Conservation (phyloP, 768 basidiomycete species). For the Basidioascus undulatus region DNA sequence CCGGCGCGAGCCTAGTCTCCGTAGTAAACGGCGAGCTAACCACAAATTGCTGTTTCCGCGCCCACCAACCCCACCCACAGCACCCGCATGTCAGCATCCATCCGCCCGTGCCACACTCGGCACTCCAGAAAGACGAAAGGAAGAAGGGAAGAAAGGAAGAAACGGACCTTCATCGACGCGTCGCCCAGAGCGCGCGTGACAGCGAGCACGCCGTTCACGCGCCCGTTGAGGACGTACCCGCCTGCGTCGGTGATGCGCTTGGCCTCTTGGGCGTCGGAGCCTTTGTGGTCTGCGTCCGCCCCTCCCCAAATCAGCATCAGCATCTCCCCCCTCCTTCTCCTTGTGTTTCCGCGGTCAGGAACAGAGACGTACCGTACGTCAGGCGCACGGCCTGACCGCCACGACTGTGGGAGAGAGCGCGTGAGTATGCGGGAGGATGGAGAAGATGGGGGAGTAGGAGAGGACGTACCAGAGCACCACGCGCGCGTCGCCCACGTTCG, state of each 20-base stretch:
- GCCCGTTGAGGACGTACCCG: slow-evolving; percentile 94
- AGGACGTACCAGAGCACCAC: slow-evolving; percentile 49
- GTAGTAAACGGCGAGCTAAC: slow-evolving; percentile 96
- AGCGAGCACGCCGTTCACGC: slow-evolving; percentile 85
- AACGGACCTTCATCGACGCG: slow-evolving; percentile 97
- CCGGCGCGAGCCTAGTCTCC: slow-evolving; percentile 71
- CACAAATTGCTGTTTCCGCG: too few species aligned
- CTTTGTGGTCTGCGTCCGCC: too few species aligned
- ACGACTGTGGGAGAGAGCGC: slow-evolving; percentile 22
- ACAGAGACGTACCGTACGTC: too few species aligned
- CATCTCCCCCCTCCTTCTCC: too few species aligned
- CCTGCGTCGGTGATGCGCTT: slow-evolving; percentile 95
- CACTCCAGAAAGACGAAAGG: too few species aligned
- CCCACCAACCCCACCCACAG: too few species aligned
- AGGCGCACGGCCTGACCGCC: slow-evolving; percentile 71
- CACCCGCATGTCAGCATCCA: too few species aligned
- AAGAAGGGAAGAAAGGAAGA: too few species aligned
- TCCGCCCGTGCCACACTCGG: too few species aligned
- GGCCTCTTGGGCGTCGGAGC: slow-evolving; percentile 86
- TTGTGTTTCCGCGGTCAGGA: too few species aligned
- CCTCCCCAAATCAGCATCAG: too few species aligned
- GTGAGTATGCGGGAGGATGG: background rate
- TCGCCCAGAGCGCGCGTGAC: slow-evolving; percentile 92
- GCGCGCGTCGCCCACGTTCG: slow-evolving; percentile 90
- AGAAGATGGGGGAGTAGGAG: too few species aligned